Conservation (phyloP, 208 protist genomes). For the Endotrypanum monterogeii region DNA sequence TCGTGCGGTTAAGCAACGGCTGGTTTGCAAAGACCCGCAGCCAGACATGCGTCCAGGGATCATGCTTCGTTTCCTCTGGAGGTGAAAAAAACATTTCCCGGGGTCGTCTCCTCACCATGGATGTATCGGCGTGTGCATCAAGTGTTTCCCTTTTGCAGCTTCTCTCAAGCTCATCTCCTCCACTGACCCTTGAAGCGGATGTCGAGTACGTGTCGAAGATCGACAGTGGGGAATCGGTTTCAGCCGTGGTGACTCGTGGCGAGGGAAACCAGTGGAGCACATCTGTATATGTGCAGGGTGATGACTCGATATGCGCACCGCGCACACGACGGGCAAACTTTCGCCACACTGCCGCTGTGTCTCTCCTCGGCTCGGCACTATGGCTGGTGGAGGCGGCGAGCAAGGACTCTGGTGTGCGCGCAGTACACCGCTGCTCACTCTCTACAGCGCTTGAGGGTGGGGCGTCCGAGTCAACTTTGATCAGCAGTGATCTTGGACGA, state of each 20-base stretch:
- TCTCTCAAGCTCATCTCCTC: conserved; percentile 1
- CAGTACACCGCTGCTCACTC: conserved; percentile 11
- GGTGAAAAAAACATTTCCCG: conserved; percentile 1
- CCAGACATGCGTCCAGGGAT: conserved; percentile 7
- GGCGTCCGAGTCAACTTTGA: not conserved
- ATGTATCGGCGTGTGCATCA: conserved; percentile 4
- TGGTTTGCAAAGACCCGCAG: not conserved
- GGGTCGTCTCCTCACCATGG: conserved; percentile 25
- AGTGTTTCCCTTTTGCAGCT: conserved; percentile 32
- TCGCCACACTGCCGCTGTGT: not conserved
- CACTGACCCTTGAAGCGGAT: conserved; percentile 14
- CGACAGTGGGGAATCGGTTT: not conserved
- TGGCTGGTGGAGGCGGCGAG: conserved; percentile 20
- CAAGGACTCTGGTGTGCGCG: not conserved
- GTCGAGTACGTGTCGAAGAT: conserved; percentile 24
- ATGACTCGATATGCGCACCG: not conserved
- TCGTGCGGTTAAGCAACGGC: conserved; percentile 37
- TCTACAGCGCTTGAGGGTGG: conserved; percentile 10
- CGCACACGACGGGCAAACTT: conserved; percentile 10
- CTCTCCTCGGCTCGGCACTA: conserved; percentile 10
- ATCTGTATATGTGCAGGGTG: conserved; percentile 14
- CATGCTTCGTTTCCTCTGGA: conserved; percentile 22
- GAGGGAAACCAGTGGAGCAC: conserved; percentile 10
- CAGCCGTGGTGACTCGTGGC: conserved; percentile 19
- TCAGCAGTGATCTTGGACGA: not conserved